Evolutionary conservation across 129 eudicot genomes (phyloP).

Genomic region (Oenanthe sinensis): DNA sequence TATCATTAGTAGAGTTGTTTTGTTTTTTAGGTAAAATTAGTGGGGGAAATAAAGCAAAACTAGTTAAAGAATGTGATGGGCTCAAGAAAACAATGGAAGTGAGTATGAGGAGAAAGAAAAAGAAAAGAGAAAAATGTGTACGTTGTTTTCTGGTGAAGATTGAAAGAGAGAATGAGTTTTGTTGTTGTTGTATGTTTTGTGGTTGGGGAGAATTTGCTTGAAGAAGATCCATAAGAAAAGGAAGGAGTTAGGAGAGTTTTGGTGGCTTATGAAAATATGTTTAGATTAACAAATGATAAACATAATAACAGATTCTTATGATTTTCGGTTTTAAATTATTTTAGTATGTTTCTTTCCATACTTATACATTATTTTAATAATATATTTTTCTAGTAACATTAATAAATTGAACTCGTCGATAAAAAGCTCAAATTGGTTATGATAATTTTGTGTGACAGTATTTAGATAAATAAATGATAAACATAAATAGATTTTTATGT

Average conservation of each 20-base stretch:
- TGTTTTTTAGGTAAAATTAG: slow-evolving; percentile 10
- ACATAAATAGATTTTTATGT: too few species aligned
- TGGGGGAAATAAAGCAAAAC: slow-evolving; percentile 21
- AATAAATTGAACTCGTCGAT: too few species aligned
- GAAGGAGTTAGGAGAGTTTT: neutral
- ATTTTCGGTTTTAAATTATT: too few species aligned
- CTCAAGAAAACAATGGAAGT: slow-evolving; percentile 26
- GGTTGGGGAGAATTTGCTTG: neutral
- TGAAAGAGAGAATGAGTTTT: slow-evolving; percentile 4
- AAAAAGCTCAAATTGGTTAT: too few species aligned
- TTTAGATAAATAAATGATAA: too few species aligned
- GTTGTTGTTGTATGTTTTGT: neutral
- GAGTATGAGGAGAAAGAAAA: slow-evolving; percentile 25
- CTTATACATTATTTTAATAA: too few species aligned
- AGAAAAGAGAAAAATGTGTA: slow-evolving; percentile 16
- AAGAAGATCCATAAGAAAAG: slow-evolving; percentile 6
- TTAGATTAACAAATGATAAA: too few species aligned
- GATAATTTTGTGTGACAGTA: too few species aligned
- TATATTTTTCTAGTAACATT: too few species aligned
- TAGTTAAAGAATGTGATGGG: slow-evolving; percentile 15
- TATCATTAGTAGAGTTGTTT: neutral
- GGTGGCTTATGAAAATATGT: too few species aligned
- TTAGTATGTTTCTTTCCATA: too few species aligned
- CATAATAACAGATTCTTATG: too few species aligned
- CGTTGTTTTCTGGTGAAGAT: slow-evolving; percentile 17